These are phyloP conservation scores for Phyllosticta citriasiana DNA, from an alignment of 2,329 filamentous ascomycete species.

Conservation along the genomic window DNA sequence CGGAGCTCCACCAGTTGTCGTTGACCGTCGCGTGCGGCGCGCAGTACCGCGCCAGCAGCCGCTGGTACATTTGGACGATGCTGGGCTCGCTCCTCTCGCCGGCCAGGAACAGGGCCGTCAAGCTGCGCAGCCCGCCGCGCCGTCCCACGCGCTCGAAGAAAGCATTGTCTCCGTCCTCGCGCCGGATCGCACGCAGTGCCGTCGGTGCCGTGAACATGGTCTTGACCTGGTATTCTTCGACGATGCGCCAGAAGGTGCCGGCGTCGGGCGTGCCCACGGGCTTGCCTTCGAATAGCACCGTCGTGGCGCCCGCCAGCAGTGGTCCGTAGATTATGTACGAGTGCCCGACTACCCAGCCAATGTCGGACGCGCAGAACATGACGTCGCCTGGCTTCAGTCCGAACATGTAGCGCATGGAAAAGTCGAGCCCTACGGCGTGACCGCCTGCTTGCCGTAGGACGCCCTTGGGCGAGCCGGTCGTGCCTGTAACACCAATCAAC, in stretches of 20 bases:
- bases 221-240: slow-evolving; percentile 78
- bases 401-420: slow-evolving; percentile 76
- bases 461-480: slow-evolving; percentile 74
- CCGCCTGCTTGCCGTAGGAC: slow-evolving; percentile 75
- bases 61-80: slow-evolving; percentile 72
- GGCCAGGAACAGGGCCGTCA: slow-evolving; percentile 72
- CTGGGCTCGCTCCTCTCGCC: slow-evolving; percentile 84
- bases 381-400: slow-evolving; percentile 76
- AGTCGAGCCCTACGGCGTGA: slow-evolving; percentile 73
- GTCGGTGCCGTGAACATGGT: slow-evolving; percentile 79
- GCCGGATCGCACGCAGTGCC: slow-evolving; percentile 75
- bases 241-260: slow-evolving; percentile 76
- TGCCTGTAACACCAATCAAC: slow-evolving; percentile 34
- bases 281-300: slow-evolving; percentile 88
- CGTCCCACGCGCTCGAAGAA: slow-evolving; percentile 54
- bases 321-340: slow-evolving; percentile 86
- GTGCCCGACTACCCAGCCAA: slow-evolving; percentile 85
- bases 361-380: slow-evolving; percentile 70
- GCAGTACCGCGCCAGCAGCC: slow-evolving; percentile 57
- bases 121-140: slow-evolving; percentile 58
- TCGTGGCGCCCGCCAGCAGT: slow-evolving; percentile 73
- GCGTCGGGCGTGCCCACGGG: slow-evolving; percentile 82
- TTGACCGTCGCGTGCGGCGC: slow-evolving; percentile 53
- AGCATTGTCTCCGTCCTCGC: slow-evolving; percentile 69
- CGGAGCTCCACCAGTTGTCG: slow-evolving; percentile 68